Evolutionary conservation across 2,329 filamentous ascomycete genomes (phyloP), one percentile per base, ranked within the genome.

Genomic region (Trichoderma koningii): DNA sequence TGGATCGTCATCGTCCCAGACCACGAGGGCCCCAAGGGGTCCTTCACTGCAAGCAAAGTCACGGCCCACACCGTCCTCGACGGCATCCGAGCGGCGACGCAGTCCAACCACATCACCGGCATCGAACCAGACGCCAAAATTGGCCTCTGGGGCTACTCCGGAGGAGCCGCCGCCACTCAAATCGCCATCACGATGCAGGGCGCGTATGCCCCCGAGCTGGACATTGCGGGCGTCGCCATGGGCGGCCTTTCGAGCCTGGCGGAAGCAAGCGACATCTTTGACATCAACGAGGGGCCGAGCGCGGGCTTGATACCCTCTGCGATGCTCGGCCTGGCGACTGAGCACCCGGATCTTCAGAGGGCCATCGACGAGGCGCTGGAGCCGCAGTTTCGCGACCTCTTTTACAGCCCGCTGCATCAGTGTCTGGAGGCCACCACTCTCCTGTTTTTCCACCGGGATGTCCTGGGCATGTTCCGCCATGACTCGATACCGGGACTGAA

Each of bases 1-100:
- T 84, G 80, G 80, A 73, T 79, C n/a, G 79, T 85, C n/a, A 79
- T 76, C 17, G 70, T 80, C 74, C 81, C 82, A 0, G 83, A 85
- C 67, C 79, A 76, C 59, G 76, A 81, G 59, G 80, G 80, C 0
- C 78, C 78, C 3, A 69, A 73, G 10, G 80, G 78, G 1, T 75
- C 78, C 0, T 84, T 79, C 67, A 70, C 76, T 1, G 77, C 77
- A 3, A 78, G 78, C 42, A 71, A 73, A 7, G 71, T 77, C n/a
- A 76, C 76, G 1, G 80, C 78, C 0, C 73, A 82, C 41, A 76
- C 78, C 1, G 77, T 77, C 17, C 73, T 82, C 10, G 78, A 83
- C 65, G 76, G 76, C 7, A 72, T 82, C 9, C 77, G 81, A 14
- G 80, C 80, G 0, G 76, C 76, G 0, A 64, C 79, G 7, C 67